A percentile compares a stretch with the other conserved stretches of the same genome.
phyloP scores from a whole-genome alignment of 306 rosid species.

The Oxytropis ochrocephala region DNA sequence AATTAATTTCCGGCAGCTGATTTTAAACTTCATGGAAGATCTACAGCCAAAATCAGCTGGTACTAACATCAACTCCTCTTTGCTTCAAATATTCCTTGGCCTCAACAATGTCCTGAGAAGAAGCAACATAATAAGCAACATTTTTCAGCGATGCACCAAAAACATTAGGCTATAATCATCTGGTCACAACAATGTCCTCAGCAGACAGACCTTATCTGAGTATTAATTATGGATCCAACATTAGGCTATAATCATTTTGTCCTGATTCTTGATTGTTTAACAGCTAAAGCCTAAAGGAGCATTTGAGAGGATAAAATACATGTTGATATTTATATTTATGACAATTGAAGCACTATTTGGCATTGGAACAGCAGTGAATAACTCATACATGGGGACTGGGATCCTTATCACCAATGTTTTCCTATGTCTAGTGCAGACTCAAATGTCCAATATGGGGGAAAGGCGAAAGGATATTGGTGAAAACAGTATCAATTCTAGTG shows the following conservation, averaged over 20 bases:
- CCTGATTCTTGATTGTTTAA: neutral
- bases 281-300: neutral
- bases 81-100: constrained; percentile 69
- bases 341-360: neutral
- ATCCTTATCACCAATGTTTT: neutral
- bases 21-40: neutral
- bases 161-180: neutral
- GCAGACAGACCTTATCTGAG: neutral
- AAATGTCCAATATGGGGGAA: neutral
- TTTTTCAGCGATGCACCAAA: neutral
- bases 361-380: neutral
- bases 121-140: constrained; percentile 17
- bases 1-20: neutral
- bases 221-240: neutral
- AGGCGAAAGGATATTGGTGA: neutral
- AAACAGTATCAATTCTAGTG: neutral
- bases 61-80: constrained; percentile 60
- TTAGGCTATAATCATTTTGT: neutral
- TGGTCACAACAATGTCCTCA: too few species aligned
- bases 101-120: constrained; percentile 60
- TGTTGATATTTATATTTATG: neutral
- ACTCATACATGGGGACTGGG: neutral
- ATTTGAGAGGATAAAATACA: neutral
- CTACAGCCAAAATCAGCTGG: constrained; percentile 31
- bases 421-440: too few species aligned